Conservation (phyloP, 2,329 filamentous ascomycete species). For the Pseudocercospora cruenta region DNA sequence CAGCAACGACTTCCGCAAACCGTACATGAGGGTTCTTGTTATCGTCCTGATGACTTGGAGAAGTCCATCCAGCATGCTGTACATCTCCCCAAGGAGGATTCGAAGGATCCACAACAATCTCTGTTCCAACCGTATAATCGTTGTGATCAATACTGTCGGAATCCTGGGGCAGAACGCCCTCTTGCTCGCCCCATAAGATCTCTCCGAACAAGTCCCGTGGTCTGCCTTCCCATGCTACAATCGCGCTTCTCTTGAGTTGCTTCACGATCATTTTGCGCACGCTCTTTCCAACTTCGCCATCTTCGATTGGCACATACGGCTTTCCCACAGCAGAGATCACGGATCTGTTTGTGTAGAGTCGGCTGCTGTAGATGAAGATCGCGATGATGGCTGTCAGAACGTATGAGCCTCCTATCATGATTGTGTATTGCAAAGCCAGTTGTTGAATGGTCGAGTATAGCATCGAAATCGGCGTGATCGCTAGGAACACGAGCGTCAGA, state of each 20-base stretch:
- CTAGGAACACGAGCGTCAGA: conserved; percentile 71
- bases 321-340: conserved; percentile 84
- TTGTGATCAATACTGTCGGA: conserved; percentile 22
- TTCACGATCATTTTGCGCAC: conserved; percentile 77
- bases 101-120: conserved; percentile 45
- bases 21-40: conserved; percentile 78
- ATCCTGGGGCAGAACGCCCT: conserved; percentile 33
- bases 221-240: conserved; percentile 76
- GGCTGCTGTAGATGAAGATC: conserved; percentile 74
- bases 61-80: conserved; percentile 85
- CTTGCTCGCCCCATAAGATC: conserved; percentile 35
- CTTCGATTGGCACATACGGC: conserved; percentile 81
- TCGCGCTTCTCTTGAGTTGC: conserved; percentile 74
- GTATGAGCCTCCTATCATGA: conserved; percentile 78
- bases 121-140: conserved; percentile 35
- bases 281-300: conserved; percentile 74
- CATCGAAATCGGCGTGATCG: conserved; percentile 76
- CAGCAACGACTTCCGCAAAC: conserved; percentile 77
- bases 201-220: conserved; percentile 62
- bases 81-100: conserved; percentile 78
- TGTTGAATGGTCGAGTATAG: conserved; percentile 75
- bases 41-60: conserved; percentile 62
- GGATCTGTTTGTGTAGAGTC: conserved; percentile 84
- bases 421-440: conserved; percentile 74
- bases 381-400: conserved; percentile 71